These are phyloP conservation scores for Herpetospermum pedunculosum DNA, from an alignment of 306 rosid genomes.

Conservation along the genomic window DNA sequence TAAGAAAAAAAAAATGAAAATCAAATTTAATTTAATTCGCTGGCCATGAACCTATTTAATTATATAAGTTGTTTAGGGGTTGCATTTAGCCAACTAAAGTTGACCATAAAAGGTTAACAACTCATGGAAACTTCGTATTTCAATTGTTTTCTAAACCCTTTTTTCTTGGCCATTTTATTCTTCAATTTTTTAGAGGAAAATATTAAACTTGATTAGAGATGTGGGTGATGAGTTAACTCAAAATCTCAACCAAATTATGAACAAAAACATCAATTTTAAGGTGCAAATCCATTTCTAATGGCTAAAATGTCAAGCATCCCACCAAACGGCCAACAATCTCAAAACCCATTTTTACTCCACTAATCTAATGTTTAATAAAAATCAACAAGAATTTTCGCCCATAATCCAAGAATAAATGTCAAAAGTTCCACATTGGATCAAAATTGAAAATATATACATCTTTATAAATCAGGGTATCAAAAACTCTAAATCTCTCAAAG, in stretches of 20 bases:
- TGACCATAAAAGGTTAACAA: neutral
- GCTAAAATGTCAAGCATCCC: slow-evolving; percentile 10
- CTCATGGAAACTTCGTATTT: neutral
- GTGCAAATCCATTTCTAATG: neutral
- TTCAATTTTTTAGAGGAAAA: neutral
- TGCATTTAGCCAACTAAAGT: neutral
- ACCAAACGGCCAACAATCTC: slow-evolving; percentile 4
- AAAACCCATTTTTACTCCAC: neutral
- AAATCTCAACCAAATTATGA: slow-evolving; percentile 1
- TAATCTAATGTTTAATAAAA: neutral
- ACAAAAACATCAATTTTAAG: slow-evolving; percentile 5
- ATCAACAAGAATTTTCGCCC: neutral
- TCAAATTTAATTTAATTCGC: too few species aligned
- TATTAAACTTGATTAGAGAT: neutral
- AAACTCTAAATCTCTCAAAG: too few species aligned
- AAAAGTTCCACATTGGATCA: neutral
- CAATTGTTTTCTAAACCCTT: neutral
- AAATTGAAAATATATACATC: neutral
- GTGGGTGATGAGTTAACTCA: neutral
- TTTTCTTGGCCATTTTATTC: neutral
- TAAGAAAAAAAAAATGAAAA: too few species aligned
- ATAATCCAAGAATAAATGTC: neutral
- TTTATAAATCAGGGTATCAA: neutral
- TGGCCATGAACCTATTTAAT: neutral
- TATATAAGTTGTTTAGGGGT: neutral